Percentiles rank a stretch among this genome's conserved stretches.
Conservation (phyloP, 192 early-diverging fungal genomes). For the Chytriomyces hyalinus region DNA sequence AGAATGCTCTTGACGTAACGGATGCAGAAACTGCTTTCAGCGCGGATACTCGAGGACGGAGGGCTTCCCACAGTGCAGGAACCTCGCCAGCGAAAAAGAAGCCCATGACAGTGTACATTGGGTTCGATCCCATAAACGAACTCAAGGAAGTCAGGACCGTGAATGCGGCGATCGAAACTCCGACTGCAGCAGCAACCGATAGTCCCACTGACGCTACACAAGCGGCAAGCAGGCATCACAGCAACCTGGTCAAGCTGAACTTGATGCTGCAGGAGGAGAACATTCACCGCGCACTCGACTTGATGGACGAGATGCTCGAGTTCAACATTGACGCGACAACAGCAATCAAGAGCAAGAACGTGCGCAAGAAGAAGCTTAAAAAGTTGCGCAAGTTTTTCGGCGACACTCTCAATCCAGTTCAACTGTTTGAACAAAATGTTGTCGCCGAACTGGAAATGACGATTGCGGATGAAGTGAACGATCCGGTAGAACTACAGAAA, state of each 20-base stretch:
- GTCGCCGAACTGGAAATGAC: slow-evolving; percentile 17
- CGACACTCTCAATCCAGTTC: slow-evolving; percentile 11
- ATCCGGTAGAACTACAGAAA: background rate
- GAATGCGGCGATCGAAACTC: background rate
- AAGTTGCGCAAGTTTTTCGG: slow-evolving; percentile 44
- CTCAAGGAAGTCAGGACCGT: background rate
- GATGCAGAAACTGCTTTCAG: background rate
- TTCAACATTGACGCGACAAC: background rate
- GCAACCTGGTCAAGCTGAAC: background rate
- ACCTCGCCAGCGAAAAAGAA: background rate
- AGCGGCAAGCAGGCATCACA: slow-evolving; percentile 10
- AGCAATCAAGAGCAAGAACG: background rate
- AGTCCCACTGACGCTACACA: background rate
- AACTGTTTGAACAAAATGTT: slow-evolving; percentile 18
- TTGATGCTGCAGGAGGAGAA: slow-evolving; percentile 6
- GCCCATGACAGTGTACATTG: background rate
- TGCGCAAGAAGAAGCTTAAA: slow-evolving; percentile 38
- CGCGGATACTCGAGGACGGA: background rate
- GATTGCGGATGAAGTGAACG: slow-evolving; percentile 2
- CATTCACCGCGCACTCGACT: slow-evolving; percentile 10
- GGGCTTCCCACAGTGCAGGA: background rate
- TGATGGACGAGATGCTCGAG: slow-evolving; percentile 21
- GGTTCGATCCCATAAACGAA: background rate
- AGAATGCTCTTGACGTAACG: background rate
- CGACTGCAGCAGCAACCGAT: background rate